A percentile compares a stretch with the other conserved stretches of the same genome.
phyloP scores from a whole-genome alignment of 768 basidiomycete genomes.

The Hypsizygus marmoreus region DNA sequence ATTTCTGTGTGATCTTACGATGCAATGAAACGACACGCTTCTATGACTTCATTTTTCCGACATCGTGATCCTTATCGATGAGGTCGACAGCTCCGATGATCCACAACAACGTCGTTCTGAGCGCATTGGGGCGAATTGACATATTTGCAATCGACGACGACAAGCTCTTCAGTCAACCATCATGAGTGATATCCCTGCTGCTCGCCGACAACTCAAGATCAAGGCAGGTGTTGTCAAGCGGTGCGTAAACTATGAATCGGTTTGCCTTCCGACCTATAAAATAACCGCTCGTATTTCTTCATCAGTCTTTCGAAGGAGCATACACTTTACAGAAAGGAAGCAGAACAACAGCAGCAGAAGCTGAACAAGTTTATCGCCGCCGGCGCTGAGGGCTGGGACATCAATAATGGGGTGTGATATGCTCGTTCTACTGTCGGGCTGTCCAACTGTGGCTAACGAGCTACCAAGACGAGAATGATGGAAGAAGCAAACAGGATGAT shows the following conservation, averaged over 20 bases:
- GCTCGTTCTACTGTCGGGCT: constrained; percentile 3
- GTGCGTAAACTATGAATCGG: constrained; percentile 40
- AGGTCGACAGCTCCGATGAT: constrained; percentile 6
- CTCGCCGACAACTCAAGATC: constrained; percentile 75
- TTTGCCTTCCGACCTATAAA: constrained; percentile 11
- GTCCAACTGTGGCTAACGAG: constrained; percentile 13
- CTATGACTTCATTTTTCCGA: constrained; percentile 16
- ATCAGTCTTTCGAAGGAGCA: constrained; percentile 75
- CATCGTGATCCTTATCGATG: constrained; percentile 17
- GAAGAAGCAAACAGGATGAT: constrained; percentile 87
- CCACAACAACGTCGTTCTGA: neutral
- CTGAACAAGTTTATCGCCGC: constrained; percentile 64
- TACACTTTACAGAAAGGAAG: constrained; percentile 65
- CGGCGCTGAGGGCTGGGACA: constrained; percentile 72
- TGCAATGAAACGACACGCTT: constrained; percentile 36
- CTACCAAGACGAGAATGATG: constrained; percentile 57
- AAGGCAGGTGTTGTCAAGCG: constrained; percentile 67
- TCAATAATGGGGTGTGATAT: constrained; percentile 68
- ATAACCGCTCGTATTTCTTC: constrained; percentile 6
- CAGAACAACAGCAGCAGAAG: constrained; percentile 54
- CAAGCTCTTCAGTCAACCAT: constrained; percentile 7
- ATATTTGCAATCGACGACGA: constrained; percentile 5
- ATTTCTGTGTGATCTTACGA: constrained; percentile 46
- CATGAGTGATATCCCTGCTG: constrained; percentile 52
- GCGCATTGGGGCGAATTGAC: neutral